Base-by-base conservation (phyloP, 306 rosid genomes). In the Lablab purpureus region DNA sequence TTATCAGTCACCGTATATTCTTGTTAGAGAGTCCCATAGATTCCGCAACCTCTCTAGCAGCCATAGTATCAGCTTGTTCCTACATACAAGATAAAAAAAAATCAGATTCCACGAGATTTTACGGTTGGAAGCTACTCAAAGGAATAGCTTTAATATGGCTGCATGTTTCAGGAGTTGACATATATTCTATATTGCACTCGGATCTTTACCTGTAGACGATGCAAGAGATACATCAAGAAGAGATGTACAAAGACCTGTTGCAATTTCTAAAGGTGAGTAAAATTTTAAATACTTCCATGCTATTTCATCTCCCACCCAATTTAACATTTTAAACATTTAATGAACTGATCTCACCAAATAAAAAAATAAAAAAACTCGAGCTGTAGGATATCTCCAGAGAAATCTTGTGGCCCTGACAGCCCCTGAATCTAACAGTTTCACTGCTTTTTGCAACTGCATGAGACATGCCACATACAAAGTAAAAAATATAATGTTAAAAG, bases 341-440 rank as follows among this genome's bases (percentile, higher is more conserved):
- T 12, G 43, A 70, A 51, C 41, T 49, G 64, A 45, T 75, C 86
- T 89, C 86, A 95, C 99, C 94, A 95, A 81, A 84, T 95, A 95
- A 87, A 87, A 90, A 27, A 95, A 89, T 78, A 95, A 75, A 80
- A 76, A 54, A 67, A 95, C 90, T 62, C 98, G 90, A 81, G 99
- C 99, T 40, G 89, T 89, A 9, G 99, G 99, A 87, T 95, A 90
- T 60, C 90, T 96, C 99, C 99, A 91, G 50, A 95, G 98, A 87
- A 95, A 95, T 84, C 97, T 88, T 6, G 99, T 93, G 67, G 99
- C 99, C 88, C 99, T 87, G 46, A 93, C 98, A 52, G 99, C 97
- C 76, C 98, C 98, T 40, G 98, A 82, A 75, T 95, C 99, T 74
- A 95, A 76, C 41, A 95, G 83, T 84, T 95, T 95, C 19, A 97